Evolutionary conservation across 371 early-diverging fungal species (phyloP).

Genomic region (Modicella reniformis): DNA sequence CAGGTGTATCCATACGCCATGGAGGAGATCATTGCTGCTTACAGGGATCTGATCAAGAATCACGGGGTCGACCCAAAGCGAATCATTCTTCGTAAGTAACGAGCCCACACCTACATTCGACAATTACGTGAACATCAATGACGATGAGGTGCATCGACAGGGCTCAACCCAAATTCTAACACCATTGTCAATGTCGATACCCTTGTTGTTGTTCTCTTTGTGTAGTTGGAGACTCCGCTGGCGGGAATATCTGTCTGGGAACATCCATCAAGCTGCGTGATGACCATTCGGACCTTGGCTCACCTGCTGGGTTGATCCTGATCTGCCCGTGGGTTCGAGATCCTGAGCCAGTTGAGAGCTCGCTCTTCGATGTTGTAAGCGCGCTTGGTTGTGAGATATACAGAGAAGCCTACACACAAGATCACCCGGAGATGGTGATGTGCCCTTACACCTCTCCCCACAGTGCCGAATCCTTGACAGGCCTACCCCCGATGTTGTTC

Average conservation of each 20-base stretch:
- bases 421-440: slow-evolving; percentile 5
- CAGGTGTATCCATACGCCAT: slow-evolving; percentile 60
- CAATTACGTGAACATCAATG: neutral
- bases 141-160: neutral
- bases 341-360: slow-evolving; percentile 23
- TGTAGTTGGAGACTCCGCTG: slow-evolving; percentile 50
- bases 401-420: slow-evolving; percentile 32
- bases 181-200: neutral
- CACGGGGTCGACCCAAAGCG: slow-evolving; percentile 23
- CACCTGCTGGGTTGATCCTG: slow-evolving; percentile 31
- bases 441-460: slow-evolving; percentile 30
- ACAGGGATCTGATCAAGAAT: slow-evolving; percentile 55
- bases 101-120: neutral
- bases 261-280: slow-evolving; percentile 35
- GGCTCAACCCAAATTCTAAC: neutral
- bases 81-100: slow-evolving; percentile 37
- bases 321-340: slow-evolving; percentile 42
- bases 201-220: neutral
- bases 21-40: slow-evolving; percentile 57
- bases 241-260: slow-evolving; percentile 38
- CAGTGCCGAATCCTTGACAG: slow-evolving; percentile 20
- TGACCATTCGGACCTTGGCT: slow-evolving; percentile 17
- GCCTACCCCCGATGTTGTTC: slow-evolving; percentile 34
- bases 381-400: slow-evolving; percentile 29
- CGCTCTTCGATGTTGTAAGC: slow-evolving; percentile 35